phyloP scores from a whole-genome alignment of 208 protist species.

The Trypanosoma congolense region DNA sequence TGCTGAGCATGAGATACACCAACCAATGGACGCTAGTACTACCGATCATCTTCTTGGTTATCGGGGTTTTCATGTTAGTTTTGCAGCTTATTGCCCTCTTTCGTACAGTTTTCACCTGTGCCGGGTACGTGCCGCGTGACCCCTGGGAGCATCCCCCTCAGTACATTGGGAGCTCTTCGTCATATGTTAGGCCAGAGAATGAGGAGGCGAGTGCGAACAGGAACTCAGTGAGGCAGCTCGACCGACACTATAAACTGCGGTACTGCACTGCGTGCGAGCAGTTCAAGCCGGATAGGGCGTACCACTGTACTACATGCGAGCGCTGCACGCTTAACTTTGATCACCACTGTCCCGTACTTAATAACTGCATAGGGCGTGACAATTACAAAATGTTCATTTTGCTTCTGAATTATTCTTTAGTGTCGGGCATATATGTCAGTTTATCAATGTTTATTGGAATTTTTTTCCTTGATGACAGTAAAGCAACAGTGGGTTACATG shows the following conservation, averaged over 20 bases:
- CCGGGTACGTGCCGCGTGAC: slow-evolving; percentile 46
- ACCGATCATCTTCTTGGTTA: slow-evolving; percentile 31
- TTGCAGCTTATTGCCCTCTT: slow-evolving; percentile 43
- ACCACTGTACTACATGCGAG: slow-evolving; percentile 82
- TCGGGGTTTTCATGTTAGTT: slow-evolving; percentile 14
- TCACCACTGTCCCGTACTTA: slow-evolving; percentile 90
- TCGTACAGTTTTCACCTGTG: slow-evolving; percentile 35
- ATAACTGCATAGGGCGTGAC: slow-evolving; percentile 87
- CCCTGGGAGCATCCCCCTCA: slow-evolving; percentile 42
- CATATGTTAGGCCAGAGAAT: background rate
- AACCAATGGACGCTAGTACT: slow-evolving; percentile 39
- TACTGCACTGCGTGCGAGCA: slow-evolving; percentile 58
- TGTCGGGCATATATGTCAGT: slow-evolving; percentile 22
- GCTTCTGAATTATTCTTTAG: slow-evolving; percentile 57
- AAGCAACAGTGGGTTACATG: slow-evolving; percentile 26
- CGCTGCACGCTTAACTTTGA: slow-evolving; percentile 83
- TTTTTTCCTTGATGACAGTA: slow-evolving; percentile 33
- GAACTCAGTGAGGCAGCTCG: slow-evolving; percentile 32
- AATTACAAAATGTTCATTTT: slow-evolving; percentile 86
- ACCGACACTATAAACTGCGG: slow-evolving; percentile 31
- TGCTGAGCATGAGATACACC: slow-evolving; percentile 24
- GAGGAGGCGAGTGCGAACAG: slow-evolving; percentile 22
- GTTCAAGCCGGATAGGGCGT: slow-evolving; percentile 74
- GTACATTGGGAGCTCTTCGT: slow-evolving; percentile 9
- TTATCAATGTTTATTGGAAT: slow-evolving; percentile 30